Evolutionary conservation across 1,284 basidiomycete genomes (phyloP).

Genomic region (Tremellales sp.): DNA sequence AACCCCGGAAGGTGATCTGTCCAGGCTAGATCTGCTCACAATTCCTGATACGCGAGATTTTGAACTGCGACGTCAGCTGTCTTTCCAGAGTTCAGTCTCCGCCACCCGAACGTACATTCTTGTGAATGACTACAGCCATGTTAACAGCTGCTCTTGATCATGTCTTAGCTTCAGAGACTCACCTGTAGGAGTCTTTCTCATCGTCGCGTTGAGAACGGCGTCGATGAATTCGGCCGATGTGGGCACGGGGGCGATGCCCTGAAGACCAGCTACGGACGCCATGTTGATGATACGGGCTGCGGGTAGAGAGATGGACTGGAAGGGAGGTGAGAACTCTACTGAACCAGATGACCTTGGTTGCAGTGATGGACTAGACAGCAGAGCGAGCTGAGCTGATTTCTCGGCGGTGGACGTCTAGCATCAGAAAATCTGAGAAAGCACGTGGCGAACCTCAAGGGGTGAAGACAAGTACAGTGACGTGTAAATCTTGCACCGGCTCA

Average conservation of each 20-base stretch:
- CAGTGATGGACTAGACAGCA: background rate
- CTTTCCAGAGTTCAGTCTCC: background rate
- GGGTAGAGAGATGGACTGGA: background rate
- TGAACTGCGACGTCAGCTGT: slow-evolving; percentile 56
- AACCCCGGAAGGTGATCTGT: background rate
- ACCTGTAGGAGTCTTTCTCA: slow-evolving; percentile 84
- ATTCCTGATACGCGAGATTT: slow-evolving; percentile 62
- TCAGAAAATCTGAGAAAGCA: too few relatives aligned
- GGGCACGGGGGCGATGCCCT: slow-evolving; percentile 95
- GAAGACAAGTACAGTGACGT: too few relatives aligned
- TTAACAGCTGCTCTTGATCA: background rate
- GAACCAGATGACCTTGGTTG: background rate
- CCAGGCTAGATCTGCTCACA: slow-evolving; percentile 27
- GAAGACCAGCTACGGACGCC: slow-evolving; percentile 59
- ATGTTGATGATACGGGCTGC: too few relatives aligned
- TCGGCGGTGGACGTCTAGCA: background rate
- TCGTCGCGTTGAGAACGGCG: slow-evolving; percentile 82
- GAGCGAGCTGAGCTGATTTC: background rate
- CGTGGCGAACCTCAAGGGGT: too few relatives aligned
- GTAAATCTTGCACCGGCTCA: too few relatives aligned
- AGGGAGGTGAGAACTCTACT: too few relatives aligned
- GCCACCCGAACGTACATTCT: slow-evolving; percentile 65
- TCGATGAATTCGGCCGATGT: slow-evolving; percentile 93
- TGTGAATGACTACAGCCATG: slow-evolving; percentile 68
- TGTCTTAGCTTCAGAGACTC: background rate